Conservation (phyloP, 1,284 basidiomycete species). For the Coniferiporia sulphurascens region DNA sequence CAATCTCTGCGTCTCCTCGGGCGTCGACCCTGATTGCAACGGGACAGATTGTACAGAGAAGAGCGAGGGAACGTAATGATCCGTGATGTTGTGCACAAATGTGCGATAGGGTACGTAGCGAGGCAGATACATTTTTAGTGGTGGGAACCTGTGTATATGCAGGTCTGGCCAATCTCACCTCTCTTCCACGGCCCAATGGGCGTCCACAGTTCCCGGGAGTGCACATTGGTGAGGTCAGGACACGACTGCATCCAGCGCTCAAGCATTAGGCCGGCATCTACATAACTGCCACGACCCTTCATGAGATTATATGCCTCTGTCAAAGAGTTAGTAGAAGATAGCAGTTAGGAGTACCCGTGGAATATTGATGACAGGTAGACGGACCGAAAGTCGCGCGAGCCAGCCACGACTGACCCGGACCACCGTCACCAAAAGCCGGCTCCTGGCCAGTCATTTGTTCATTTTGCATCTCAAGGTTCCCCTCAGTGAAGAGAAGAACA, state of each 20-base stretch:
- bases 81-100: not conserved
- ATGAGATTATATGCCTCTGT: conserved; percentile 19
- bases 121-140: not conserved
- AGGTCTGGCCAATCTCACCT: conserved; percentile 4
- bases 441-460: conserved; percentile 15
- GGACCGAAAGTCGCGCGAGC: conserved; percentile 18
- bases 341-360: not conserved
- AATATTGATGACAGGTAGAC: not conserved
- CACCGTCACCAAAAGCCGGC: conserved; percentile 17
- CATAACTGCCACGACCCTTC: conserved; percentile 12
- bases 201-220: conserved; percentile 15
- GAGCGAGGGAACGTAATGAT: not conserved
- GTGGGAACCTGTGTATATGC: not conserved
- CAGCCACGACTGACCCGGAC: conserved; percentile 18
- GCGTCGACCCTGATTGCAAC: not conserved
- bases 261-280: conserved; percentile 14
- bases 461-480: conserved; percentile 20
- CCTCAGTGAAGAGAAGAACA: conserved; percentile 20
- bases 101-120: not conserved
- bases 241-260: conserved; percentile 11
- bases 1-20: conserved; percentile 16
- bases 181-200: conserved; percentile 21
- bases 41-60: not conserved
- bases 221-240: conserved; percentile 13
- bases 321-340: not conserved